Evolutionary conservation across 805 yeast species (phyloP), one percentile per base, ranked within the genome.

Genomic region (Crinitomyces ghanaensis): DNA sequence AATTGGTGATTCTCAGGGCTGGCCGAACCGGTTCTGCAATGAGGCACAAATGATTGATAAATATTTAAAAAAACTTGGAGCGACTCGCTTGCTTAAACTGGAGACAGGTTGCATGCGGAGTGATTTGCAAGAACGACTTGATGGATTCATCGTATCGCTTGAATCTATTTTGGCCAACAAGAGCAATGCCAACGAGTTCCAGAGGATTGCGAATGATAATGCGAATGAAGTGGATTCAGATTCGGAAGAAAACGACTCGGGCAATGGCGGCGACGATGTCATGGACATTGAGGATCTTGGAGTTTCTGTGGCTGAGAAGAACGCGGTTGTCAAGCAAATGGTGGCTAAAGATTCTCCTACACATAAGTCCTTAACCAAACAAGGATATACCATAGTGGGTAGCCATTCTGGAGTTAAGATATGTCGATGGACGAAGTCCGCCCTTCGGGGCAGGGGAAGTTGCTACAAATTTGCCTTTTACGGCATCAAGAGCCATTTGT

Each of bases 381-480:
- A 85, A 58, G 96, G 96, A 1, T 85, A 85, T 48, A 80, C 93
- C 0, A 74, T 85, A 41, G 93, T 85, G 26, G 96, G 96, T 4
- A 75, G 93, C 0, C 96, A 85, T 48, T 83, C 95, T 0, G 96
- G 96, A 22, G 96, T 85, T 29, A 85, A 85, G 53, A 82, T 86
- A 19, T 85, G 96, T 50, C 72, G 96, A 49, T 85, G 96, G 96
- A 86, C 96, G 0, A 86, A 86, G 51, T 79, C 91, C 37, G 96
- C 95, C 1, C 64, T 85, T 47, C 69, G 96, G 45, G 95, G 95
- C 19, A 71, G 95, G 46, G 96, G 96, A 2, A 83, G 93, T 2
- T 85, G 96, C 60, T 85, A 85, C 60, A 85, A 85, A 53, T 83
- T 70, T 58, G 93, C 95, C 6, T 78, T 85, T 48, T 85, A 86